phyloP scores from a whole-genome alignment of 2,329 filamentous ascomycete genomes.

The Diaporthe velutina region DNA sequence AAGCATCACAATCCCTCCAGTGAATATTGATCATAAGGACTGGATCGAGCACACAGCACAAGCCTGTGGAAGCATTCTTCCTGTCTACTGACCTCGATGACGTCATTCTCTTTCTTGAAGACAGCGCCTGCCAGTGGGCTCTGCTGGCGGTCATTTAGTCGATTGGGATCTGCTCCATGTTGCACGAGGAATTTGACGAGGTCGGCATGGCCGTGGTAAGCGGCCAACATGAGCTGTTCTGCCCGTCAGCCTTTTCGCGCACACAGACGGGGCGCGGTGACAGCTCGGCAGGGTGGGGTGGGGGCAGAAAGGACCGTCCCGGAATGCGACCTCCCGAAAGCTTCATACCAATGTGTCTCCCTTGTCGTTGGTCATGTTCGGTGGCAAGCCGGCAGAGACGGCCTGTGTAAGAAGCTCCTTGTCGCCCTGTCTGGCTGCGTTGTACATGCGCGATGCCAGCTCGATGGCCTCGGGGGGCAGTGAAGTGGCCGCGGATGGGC shows the following conservation, averaged over 20 bases:
- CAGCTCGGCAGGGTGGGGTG: not conserved
- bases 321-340: not conserved
- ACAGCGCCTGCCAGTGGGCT: conserved; percentile 79
- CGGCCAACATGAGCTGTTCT: conserved; percentile 75
- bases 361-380: conserved; percentile 79
- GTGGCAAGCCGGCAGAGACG: conserved; percentile 73
- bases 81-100: conserved; percentile 64
- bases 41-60: not conserved
- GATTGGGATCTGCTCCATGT: conserved; percentile 75
- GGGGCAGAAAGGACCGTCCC: not conserved
- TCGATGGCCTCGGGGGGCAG: conserved; percentile 75
- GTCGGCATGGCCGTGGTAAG: conserved; percentile 75
- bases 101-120: conserved; percentile 77
- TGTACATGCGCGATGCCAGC: conserved; percentile 75
- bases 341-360: conserved; percentile 75
- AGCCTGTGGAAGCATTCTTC: not conserved
- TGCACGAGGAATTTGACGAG: conserved; percentile 72
- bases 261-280: not conserved
- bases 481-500: conserved; percentile 11
- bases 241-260: not conserved
- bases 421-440: conserved; percentile 73
- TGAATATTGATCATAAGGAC: too few relatives aligned
- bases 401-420: conserved; percentile 72
- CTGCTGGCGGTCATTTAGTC: conserved; percentile 76
- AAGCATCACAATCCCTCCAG: too few relatives aligned